These are phyloP conservation scores for Fraxinus floribunda DNA, from an alignment of 305 asterid species.

Conservation along the genomic window DNA sequence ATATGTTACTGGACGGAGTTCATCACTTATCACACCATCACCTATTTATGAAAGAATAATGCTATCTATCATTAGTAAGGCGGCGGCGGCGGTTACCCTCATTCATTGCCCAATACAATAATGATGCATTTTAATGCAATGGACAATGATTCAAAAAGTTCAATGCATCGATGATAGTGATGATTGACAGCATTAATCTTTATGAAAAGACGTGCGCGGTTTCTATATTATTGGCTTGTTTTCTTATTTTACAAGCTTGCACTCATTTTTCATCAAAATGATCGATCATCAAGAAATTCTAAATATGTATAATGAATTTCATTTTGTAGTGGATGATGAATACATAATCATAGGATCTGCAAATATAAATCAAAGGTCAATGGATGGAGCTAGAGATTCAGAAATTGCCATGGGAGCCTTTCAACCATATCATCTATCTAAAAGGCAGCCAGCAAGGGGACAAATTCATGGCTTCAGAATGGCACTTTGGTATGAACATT, in stretches of 20 bases:
- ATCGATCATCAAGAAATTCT: not conserved
- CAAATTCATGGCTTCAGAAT: slow-evolving; percentile 43
- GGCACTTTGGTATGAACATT: slow-evolving; percentile 49
- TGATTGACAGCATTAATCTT: not conserved
- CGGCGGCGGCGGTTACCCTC: not conserved
- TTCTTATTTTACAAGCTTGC: not conserved
- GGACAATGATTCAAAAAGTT: not conserved
- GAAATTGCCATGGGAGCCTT: slow-evolving; percentile 53
- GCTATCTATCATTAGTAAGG: not conserved
- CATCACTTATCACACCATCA: not conserved
- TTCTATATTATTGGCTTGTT: not conserved
- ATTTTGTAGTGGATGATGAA: slow-evolving; percentile 45
- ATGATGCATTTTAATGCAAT: not conserved
- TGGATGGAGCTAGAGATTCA: slow-evolving; percentile 52
- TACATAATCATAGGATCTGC: slow-evolving; percentile 55
- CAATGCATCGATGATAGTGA: not conserved
- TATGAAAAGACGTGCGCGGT: not conserved
- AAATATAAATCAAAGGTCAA: slow-evolving; percentile 46
- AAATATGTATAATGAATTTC: not conserved
- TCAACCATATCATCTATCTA: slow-evolving; percentile 39
- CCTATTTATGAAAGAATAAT: not conserved
- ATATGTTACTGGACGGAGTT: not conserved
- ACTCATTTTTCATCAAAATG: not conserved
- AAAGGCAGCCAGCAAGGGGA: slow-evolving; percentile 40
- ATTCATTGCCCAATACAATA: not conserved